phyloP scores from a whole-genome alignment of 2,329 filamentous ascomycete species.

The Leptographium radiaticola region DNA sequence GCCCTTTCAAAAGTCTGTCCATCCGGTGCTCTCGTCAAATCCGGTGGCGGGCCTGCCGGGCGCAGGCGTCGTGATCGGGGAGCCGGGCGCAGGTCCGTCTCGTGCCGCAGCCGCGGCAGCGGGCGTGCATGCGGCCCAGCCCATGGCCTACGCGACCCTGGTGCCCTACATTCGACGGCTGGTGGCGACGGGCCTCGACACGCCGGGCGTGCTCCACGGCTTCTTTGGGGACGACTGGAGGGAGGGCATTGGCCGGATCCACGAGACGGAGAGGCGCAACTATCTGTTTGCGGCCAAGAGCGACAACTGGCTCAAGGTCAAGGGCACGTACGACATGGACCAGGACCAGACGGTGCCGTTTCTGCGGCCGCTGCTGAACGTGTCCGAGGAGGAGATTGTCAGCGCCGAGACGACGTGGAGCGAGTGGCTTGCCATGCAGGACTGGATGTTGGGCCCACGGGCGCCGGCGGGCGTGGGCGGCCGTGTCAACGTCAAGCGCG shows the following conservation, averaged over 20 bases:
- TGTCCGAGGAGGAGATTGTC: slow-evolving; percentile 67
- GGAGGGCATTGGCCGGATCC: slow-evolving; percentile 64
- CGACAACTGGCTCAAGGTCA: slow-evolving; percentile 78
- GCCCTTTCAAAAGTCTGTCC: slow-evolving; percentile 58
- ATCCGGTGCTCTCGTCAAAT: slow-evolving; percentile 30
- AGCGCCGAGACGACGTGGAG: slow-evolving; percentile 79
- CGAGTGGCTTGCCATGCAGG: slow-evolving; percentile 91
- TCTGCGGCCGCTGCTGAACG: slow-evolving; percentile 65
- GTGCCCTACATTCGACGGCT: slow-evolving; percentile 84
- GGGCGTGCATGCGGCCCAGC: slow-evolving; percentile 18
- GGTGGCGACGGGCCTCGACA: slow-evolving; percentile 84
- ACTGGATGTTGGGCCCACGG: slow-evolving; percentile 91
- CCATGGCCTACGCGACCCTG: slow-evolving; percentile 44
- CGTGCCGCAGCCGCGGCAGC: slow-evolving; percentile 12
- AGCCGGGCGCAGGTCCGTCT: slow-evolving; percentile 19
- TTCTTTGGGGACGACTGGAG: slow-evolving; percentile 95
- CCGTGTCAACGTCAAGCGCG: slow-evolving; percentile 9
- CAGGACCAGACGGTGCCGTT: slow-evolving; percentile 79
- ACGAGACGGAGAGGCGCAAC: slow-evolving; percentile 83
- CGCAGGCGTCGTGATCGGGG: slow-evolving; percentile 13
- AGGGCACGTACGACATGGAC: slow-evolving; percentile 79
- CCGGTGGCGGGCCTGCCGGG: slow-evolving; percentile 20
- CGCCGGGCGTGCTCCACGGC: slow-evolving; percentile 72
- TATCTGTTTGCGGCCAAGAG: slow-evolving; percentile 94
- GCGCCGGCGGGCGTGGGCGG: slow-evolving; percentile 36